These are phyloP conservation scores for Bipolaris zeicola DNA, from an alignment of 2,329 filamentous ascomycete genomes.

Conservation along the genomic window DNA sequence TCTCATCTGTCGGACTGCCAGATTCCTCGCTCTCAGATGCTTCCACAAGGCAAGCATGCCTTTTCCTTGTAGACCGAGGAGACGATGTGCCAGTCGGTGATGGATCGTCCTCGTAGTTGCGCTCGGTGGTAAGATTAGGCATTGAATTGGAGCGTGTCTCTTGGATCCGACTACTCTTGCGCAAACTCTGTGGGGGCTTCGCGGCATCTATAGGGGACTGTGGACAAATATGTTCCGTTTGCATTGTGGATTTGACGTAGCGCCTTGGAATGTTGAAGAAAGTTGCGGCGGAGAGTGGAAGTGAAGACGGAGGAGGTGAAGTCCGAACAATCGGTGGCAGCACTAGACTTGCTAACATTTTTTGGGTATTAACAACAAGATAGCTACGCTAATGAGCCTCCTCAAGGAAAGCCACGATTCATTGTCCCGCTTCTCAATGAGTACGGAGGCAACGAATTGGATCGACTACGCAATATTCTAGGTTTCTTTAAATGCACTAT, in stretches of 20 bases:
- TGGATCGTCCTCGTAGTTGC: slow-evolving; percentile 26
- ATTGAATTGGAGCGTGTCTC: slow-evolving; percentile 32
- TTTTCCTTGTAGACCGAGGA: slow-evolving; percentile 32
- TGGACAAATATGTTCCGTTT: slow-evolving; percentile 24
- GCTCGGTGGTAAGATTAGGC: slow-evolving; percentile 19
- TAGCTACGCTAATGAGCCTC: slow-evolving; percentile 35
- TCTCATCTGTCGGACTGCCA: slow-evolving; percentile 26
- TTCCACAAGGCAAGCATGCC: slow-evolving; percentile 29
- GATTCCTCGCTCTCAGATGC: slow-evolving; percentile 21
- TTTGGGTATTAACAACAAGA: slow-evolving; percentile 31
- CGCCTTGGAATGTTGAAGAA: slow-evolving; percentile 44
- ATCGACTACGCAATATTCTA: slow-evolving; percentile 28
- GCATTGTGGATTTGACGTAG: slow-evolving; percentile 44
- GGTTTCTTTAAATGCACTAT: slow-evolving; percentile 45
- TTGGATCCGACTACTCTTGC: slow-evolving; percentile 39
- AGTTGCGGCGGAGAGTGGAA: slow-evolving; percentile 35
- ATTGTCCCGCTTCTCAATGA: slow-evolving; percentile 43
- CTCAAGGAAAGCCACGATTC: slow-evolving; percentile 40
- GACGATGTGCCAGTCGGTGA: slow-evolving; percentile 24
- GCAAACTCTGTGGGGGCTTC: slow-evolving; percentile 28
- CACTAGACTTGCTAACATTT: slow-evolving; percentile 44
- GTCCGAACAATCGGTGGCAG: slow-evolving; percentile 40
- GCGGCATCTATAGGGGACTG: slow-evolving; percentile 28
- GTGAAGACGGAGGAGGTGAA: slow-evolving; percentile 23
- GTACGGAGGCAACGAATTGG: slow-evolving; percentile 25